Evolutionary conservation across 495 filamentous ascomycete species (phyloP).

Genomic region (Mycothermus thermophilus): DNA sequence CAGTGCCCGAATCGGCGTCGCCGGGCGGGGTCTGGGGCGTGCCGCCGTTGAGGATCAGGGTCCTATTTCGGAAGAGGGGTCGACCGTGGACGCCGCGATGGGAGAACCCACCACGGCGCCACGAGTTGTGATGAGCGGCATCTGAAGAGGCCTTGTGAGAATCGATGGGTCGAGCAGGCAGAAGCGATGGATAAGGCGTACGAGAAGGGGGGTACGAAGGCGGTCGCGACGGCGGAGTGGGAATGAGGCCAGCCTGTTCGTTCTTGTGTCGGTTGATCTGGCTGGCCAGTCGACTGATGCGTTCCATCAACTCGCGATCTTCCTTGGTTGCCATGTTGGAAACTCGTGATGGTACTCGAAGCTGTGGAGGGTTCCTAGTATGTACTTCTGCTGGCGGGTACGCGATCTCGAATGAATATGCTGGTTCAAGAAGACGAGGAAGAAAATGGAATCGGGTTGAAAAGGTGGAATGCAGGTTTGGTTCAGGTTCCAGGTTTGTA

Average conservation of each 20-base stretch:
- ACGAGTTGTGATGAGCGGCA: slow-evolving; percentile 11
- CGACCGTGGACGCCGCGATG: slow-evolving; percentile 34
- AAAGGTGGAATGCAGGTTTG: too few species aligned
- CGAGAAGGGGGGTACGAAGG: too few species aligned
- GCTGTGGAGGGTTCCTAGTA: too few species aligned
- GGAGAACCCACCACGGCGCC: slow-evolving; percentile 22
- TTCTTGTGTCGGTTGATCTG: slow-evolving; percentile 77
- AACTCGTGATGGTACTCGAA: slow-evolving; percentile 1
- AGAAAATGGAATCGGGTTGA: too few species aligned
- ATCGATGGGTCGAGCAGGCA: not conserved
- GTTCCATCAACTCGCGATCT: slow-evolving; percentile 56
- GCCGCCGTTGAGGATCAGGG: slow-evolving; percentile 52
- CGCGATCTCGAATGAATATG: too few species aligned
- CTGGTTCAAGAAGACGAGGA: too few species aligned
- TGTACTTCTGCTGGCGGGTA: too few species aligned
- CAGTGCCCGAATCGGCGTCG: slow-evolving; percentile 17
- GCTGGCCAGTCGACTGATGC: slow-evolving; percentile 63
- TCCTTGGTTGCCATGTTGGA: slow-evolving; percentile 49
- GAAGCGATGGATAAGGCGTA: too few species aligned
- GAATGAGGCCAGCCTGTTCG: slow-evolving; percentile 30
- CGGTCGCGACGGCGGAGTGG: slow-evolving; percentile 3
- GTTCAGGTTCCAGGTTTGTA: too few species aligned
- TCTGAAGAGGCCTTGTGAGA: too few species aligned
- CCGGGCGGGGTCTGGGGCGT: slow-evolving; percentile 10
- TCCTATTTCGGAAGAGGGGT: slow-evolving; percentile 51